Percentiles rank a stretch among this genome's conserved stretches.
phyloP scores from a whole-genome alignment of 2,329 filamentous ascomycete genomes.

The Neofusicoccum cordaticola region DNA sequence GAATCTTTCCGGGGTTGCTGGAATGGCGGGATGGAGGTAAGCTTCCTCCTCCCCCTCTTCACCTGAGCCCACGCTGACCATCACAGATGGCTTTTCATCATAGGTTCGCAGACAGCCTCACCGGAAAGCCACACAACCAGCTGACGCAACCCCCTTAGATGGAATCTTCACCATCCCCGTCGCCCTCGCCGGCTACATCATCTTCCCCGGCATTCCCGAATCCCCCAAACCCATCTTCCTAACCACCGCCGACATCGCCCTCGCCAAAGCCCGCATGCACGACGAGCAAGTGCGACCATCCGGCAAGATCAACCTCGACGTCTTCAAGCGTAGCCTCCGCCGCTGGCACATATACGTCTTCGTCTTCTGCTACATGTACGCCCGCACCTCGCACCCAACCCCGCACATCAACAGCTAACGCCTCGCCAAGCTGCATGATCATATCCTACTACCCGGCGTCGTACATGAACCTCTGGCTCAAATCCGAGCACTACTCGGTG shows the following conservation, averaged over 20 bases:
- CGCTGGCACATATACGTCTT: conserved; percentile 55
- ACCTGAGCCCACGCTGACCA: conserved; percentile 31
- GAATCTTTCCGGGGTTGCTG: conserved; percentile 49
- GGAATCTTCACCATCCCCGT: conserved; percentile 57
- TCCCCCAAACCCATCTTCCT: conserved; percentile 52
- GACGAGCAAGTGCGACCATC: conserved; percentile 36
- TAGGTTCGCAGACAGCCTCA: conserved; percentile 24
- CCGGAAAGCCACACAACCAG: neutral
- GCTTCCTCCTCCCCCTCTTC: neutral
- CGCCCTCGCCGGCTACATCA: conserved; percentile 53
- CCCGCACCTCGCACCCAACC: conserved; percentile 21
- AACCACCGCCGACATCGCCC: conserved; percentile 32
- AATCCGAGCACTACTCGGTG: conserved; percentile 47
- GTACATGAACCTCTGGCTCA: conserved; percentile 56
- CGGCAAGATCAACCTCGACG: conserved; percentile 41
- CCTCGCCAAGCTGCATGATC: conserved; percentile 27
- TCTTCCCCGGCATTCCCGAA: conserved; percentile 53
- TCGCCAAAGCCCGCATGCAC: conserved; percentile 30
- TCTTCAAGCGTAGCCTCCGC: conserved; percentile 45
- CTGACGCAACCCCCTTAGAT: conserved; percentile 31
- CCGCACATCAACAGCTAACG: neutral
- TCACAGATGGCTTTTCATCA: conserved; percentile 52
- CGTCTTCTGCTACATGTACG: conserved; percentile 49
- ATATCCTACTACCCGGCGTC: conserved; percentile 42
- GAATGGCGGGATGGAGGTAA: conserved; percentile 47